Evolutionary conservation across 179 eudicot species (phyloP).

Genomic region (Nepenthes alata): DNA sequence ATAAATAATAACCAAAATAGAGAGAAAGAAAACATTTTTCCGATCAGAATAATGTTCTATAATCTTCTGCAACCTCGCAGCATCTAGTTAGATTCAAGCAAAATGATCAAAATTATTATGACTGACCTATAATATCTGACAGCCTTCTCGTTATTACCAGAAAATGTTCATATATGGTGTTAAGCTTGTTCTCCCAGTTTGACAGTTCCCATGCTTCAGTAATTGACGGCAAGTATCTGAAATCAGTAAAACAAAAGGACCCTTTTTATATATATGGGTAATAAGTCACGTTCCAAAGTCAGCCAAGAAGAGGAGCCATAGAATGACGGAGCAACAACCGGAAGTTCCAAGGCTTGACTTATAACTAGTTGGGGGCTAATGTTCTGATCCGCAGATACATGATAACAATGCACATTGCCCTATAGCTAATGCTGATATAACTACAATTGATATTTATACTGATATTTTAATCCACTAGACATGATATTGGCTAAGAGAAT

Average conservation of each 20-base stretch:
- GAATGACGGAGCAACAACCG: too few relatives aligned
- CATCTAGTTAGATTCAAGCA: background rate
- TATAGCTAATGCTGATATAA: too few relatives aligned
- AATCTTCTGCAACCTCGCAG: too few relatives aligned
- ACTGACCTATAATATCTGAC: conserved; percentile 24
- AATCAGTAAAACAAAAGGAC: background rate
- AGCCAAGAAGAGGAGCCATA: background rate
- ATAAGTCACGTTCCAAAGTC: background rate
- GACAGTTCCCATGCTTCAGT: conserved; percentile 46
- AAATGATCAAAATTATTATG: background rate
- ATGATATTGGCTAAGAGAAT: too few relatives aligned
- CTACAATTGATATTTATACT: too few relatives aligned
- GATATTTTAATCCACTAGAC: too few relatives aligned
- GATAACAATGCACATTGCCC: too few relatives aligned
- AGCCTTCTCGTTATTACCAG: conserved; percentile 17
- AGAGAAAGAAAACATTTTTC: background rate
- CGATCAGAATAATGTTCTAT: too few relatives aligned
- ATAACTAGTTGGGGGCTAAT: too few relatives aligned
- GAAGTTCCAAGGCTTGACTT: too few relatives aligned
- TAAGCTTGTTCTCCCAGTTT: conserved; percentile 45
- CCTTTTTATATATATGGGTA: background rate
- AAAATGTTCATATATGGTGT: conserved; percentile 34
- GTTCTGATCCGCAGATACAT: too few relatives aligned
- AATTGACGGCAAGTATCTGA: conserved; percentile 22
- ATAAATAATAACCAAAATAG: background rate